phyloP scores from a whole-genome alignment of 768 basidiomycete species.

The Scleroderma bovista region DNA sequence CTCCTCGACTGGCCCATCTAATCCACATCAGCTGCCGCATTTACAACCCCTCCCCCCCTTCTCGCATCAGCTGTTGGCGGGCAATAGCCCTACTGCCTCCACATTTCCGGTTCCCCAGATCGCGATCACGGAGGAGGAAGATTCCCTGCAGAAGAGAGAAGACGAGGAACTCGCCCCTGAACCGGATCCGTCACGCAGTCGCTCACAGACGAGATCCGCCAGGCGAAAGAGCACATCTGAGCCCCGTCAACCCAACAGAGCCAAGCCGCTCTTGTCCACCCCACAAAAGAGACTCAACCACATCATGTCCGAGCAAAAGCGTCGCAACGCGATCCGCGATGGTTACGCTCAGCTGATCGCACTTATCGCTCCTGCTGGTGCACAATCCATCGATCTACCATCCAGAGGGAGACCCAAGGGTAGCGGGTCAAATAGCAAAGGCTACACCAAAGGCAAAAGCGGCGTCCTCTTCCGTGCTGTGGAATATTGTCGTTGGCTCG shows the following conservation, averaged over 20 bases:
- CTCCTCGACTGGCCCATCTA: conserved; percentile 8
- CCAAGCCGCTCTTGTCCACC: conserved; percentile 68
- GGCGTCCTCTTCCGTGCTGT: conserved; percentile 84
- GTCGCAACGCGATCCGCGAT: conserved; percentile 85
- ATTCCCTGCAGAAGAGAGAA: conserved; percentile 6
- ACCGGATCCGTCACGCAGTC: conserved; percentile 8
- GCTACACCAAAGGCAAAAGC: conserved; percentile 80
- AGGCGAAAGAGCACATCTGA: conserved; percentile 22
- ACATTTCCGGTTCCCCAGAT: not conserved
- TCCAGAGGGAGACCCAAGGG: conserved; percentile 78
- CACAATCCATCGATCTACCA: conserved; percentile 66
- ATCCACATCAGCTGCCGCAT: conserved; percentile 5
- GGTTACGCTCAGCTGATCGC: conserved; percentile 84
- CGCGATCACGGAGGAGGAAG: conserved; percentile 1
- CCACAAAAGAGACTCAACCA: conserved; percentile 89
- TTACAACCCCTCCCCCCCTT: not conserved
- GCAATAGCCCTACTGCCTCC: not conserved
- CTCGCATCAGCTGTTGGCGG: conserved; percentile 1
- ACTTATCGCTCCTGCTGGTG: conserved; percentile 74
- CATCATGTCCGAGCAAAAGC: conserved; percentile 92
- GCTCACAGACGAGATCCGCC: conserved; percentile 8
- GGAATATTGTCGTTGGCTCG: conserved; percentile 83
- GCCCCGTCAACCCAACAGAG: conserved; percentile 28
- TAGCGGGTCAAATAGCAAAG: conserved; percentile 58
- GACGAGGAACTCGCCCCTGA: conserved; percentile 3